A percentile compares a stretch with the other conserved stretches of the same genome.
These are phyloP conservation scores for Penicillium sp. DNA, from an alignment of 2,329 filamentous ascomycete species.

Conservation along the genomic window DNA sequence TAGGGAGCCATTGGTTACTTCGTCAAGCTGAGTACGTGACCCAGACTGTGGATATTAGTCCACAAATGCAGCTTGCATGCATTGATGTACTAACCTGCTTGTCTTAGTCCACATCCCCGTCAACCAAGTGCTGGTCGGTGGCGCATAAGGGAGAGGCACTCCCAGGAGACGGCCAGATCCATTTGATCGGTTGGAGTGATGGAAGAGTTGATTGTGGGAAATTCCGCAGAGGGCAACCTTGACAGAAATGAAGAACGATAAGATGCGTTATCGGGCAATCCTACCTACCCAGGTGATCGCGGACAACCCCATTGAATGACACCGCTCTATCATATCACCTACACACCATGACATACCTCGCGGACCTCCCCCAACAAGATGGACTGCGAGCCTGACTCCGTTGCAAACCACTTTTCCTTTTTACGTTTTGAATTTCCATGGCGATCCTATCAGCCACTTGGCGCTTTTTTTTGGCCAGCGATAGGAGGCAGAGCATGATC, in stretches of 20 bases:
- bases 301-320: background rate
- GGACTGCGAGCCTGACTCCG: background rate
- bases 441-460: constrained; percentile 5
- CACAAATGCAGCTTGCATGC: background rate
- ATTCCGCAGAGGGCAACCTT: background rate
- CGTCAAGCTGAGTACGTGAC: constrained; percentile 57
- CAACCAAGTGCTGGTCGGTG: constrained; percentile 53
- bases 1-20: constrained; percentile 59
- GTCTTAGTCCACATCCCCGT: constrained; percentile 51
- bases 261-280: background rate
- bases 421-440: constrained; percentile 14
- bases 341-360: background rate
- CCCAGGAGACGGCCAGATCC: background rate
- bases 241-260: background rate
- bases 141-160: constrained; percentile 33
- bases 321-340: background rate
- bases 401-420: background rate
- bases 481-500: constrained; percentile 18
- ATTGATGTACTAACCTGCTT: constrained; percentile 15
- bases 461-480: constrained; percentile 21
- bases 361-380: background rate
- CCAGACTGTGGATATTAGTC: background rate
- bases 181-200: background rate
- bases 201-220: background rate
- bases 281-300: background rate